phyloP scores from a whole-genome alignment of 441 rosid genomes.

The Populus hybrid region DNA sequence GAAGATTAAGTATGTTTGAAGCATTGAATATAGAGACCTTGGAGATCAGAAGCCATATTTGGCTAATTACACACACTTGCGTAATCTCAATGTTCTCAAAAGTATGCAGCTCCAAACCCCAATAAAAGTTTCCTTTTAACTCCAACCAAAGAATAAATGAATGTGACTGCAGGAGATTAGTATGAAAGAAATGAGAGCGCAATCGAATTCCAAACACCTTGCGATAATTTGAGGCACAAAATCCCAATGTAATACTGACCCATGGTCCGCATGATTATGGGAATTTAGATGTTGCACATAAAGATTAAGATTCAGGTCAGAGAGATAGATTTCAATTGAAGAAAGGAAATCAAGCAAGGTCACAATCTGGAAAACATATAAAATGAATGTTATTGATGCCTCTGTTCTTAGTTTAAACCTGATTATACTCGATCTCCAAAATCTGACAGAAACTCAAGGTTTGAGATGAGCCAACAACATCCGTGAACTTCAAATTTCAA shows the following conservation, averaged over 20 bases:
- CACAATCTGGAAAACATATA: not conserved
- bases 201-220: not conserved
- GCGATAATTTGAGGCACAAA: not conserved
- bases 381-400: not conserved
- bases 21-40: constrained; percentile 5
- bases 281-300: not conserved
- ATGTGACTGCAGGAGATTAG: not conserved
- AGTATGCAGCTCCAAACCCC: not conserved
- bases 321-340: not conserved
- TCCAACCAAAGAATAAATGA: not conserved
- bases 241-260: not conserved
- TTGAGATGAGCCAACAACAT: not conserved
- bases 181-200: not conserved
- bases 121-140: not conserved
- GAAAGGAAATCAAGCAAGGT: not conserved
- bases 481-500: not conserved
- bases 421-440: not conserved
- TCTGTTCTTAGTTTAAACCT: not conserved
- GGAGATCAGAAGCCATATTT: constrained; percentile 20
- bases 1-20: not conserved
- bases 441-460: not conserved
- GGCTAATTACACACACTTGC: not conserved
- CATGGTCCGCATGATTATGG: not conserved
- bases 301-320: not conserved
- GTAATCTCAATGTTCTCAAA: not conserved